Base-by-base conservation (phyloP, 2,329 filamentous ascomycete genomes). In the Alternaria triticimaculans region DNA sequence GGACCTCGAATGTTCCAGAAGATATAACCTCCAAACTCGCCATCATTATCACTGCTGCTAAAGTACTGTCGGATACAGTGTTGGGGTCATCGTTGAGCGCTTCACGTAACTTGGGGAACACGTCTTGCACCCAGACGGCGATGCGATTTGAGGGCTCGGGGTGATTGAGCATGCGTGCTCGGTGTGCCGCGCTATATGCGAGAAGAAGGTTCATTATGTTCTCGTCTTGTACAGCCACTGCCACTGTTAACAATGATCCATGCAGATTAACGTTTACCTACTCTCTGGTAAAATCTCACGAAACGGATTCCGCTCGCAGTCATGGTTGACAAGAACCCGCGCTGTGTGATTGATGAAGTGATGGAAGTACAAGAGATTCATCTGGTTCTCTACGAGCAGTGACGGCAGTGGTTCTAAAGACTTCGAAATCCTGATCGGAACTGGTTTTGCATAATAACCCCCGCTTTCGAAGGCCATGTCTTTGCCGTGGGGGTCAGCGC, bases 41-140 rank as follows among this genome's bases (percentile, higher is more conserved):
- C 49, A 96, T 86, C 91, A 96, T 94, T 66, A 96, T 94, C 8
- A 92, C 91, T 0, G 92, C 93, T 0, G 92, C 92, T 3, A 96
- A 84, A 58, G 91, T 92, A 15, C 88, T 87, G 69, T 93, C 89
- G 1, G 91, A 90, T 11, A 93, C 88, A 44, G 70, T 49, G 20
- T 68, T 67, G 6, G 72, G 66, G 58, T 89, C 86, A 3, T 70
- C 58, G 62, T 86, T 84, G 21, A 96, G 83, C 1, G 91, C 89
- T 64, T 87, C 81, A 26, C 92, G 87, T 20, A 96, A 84, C 15
- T 88, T 87, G 0, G 91, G 91, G 65, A 92, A 91, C n/a, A 92
- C 91, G 69, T 93, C 88, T 73, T 91, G 86, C 25, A 96, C 92
- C 90, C 91, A 96, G 43, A 88, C 84, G 3, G 92, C 92, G 67